Evolutionary conservation across 2,329 filamentous ascomycete genomes (phyloP), one percentile per base, ranked within the genome.

Genomic region (Cercospora zeina): DNA sequence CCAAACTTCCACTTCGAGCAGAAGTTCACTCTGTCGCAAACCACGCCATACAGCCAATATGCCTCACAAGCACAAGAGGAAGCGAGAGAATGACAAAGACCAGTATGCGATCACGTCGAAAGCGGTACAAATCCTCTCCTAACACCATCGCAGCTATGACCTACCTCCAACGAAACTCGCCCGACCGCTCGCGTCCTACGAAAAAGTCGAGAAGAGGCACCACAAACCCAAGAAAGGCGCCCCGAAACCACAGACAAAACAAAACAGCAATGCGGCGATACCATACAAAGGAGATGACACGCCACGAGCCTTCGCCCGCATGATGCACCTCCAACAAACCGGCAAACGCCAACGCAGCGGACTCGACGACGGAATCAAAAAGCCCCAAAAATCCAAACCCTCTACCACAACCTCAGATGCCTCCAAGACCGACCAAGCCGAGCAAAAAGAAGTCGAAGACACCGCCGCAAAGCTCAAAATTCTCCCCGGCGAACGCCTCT

Each of bases 261-360:
- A 68, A 51, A 76, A 77, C 66, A 76, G 72, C 58, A 71, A 64
- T 51, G 59, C 76, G 74, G 64, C 58, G 10, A 69, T 68, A 21
- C 73, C 79, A 78, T 77, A 87, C 82, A 77, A 80, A 36, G 76
- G 83, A 39, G 87, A 96, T 74, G 95, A 97, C 77, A 93, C 90
- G 1, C 95, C 95, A 0, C 89, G 91, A 68, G 91, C 89, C 1
- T 99, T 99, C 76, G 85, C 86, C 65, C 87, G 92, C 11, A 79
- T 97, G 65, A 95, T 97, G 89, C 86, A 89, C 34, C 85, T 87
- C 67, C 84, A 88, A 45, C 84, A 88, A 42, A 63, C 66, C 16
- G 78, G 78, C 21, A 87, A 86, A 71, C 74, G 73, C 49, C 87
- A 85, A 71, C 71, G 82, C 4, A 84, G 82, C 9, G 87, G 88